Percentiles rank a stretch among this genome's conserved stretches.
Evolutionary conservation across 2,329 filamentous ascomycete genomes (phyloP).

Genomic region (Clonostachys rosea): DNA sequence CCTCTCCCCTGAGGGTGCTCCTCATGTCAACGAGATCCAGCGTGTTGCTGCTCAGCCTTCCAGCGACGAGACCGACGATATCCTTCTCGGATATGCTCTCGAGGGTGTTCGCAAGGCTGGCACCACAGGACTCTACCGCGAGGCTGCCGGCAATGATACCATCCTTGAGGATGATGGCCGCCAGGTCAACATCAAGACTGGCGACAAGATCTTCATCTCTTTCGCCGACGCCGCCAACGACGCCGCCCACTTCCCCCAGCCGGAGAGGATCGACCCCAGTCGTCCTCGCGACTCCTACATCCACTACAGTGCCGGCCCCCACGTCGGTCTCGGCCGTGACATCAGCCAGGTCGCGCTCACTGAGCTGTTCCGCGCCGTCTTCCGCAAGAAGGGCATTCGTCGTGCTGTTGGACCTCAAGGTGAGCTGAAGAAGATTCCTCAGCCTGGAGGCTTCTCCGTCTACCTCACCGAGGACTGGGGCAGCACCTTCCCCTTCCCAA

Average conservation of each 20-base stretch:
- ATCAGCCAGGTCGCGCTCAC: conserved; percentile 58
- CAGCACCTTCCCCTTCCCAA: conserved; percentile 37
- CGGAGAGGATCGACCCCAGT: conserved; percentile 55
- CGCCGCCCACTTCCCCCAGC: conserved; percentile 53
- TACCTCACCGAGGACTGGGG: conserved; percentile 67
- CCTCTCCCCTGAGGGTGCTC: conserved; percentile 49
- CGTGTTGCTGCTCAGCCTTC: conserved; percentile 50
- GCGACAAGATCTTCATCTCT: conserved; percentile 59
- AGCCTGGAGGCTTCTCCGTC: conserved; percentile 47
- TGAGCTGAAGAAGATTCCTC: conserved; percentile 59
- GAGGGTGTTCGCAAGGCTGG: conserved; percentile 68
- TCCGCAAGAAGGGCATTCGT: conserved; percentile 54
- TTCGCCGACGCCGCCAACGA: conserved; percentile 55
- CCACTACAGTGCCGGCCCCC: conserved; percentile 57
- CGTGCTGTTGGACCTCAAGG: conserved; percentile 61
- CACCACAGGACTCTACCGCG: conserved; percentile 56
- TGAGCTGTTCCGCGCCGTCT: conserved; percentile 64
- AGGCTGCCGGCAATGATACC: conserved; percentile 38
- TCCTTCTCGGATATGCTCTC: conserved; percentile 64
- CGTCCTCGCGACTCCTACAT: conserved; percentile 62
- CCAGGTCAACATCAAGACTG: conserved; percentile 44
- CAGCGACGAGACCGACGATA: conserved; percentile 53
- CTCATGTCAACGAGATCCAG: conserved; percentile 57
- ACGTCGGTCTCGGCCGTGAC: conserved; percentile 57
- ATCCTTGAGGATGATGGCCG: conserved; percentile 47